Evolutionary conservation across 169 alveolate species (phyloP).

Genomic region (Eimeria brunetti): DNA sequence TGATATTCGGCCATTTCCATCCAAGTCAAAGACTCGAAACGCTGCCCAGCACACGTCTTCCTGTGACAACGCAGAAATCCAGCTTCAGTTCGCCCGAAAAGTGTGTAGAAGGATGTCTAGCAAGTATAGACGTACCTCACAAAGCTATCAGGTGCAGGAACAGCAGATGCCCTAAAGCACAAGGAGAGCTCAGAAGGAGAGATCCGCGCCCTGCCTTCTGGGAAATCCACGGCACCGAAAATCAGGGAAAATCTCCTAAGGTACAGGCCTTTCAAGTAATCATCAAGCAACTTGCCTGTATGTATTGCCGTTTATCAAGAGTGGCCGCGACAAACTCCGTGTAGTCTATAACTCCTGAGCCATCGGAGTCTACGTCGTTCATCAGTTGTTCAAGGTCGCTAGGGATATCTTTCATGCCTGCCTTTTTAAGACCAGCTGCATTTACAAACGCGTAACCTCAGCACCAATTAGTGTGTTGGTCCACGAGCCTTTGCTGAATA

Average conservation of each 20-base stretch:
- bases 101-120: not conserved
- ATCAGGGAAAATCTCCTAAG: not conserved
- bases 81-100: not conserved
- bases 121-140: not conserved
- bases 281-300: slow-evolving; percentile 59
- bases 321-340: slow-evolving; percentile 97
- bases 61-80: slow-evolving; percentile 39
- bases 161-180: slow-evolving; percentile 11
- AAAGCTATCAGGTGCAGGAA: not conserved
- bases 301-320: slow-evolving; percentile 87
- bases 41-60: slow-evolving; percentile 89
- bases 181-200: slow-evolving; percentile 17
- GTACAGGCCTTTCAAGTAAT: not conserved
- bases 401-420: slow-evolving; percentile 84
- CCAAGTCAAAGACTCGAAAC: slow-evolving; percentile 94
- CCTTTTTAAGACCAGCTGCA: slow-evolving; percentile 78
- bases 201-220: slow-evolving; percentile 30
- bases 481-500: not conserved
- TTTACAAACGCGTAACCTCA: not conserved
- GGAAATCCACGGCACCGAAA: not conserved
- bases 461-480: not conserved
- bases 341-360: slow-evolving; percentile 93
- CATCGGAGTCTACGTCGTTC: slow-evolving; percentile 92
- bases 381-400: slow-evolving; percentile 87
- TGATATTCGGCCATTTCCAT: slow-evolving; percentile 93